Base-by-base conservation (phyloP, 306 rosid genomes). In the Cicer cuneatum region DNA sequence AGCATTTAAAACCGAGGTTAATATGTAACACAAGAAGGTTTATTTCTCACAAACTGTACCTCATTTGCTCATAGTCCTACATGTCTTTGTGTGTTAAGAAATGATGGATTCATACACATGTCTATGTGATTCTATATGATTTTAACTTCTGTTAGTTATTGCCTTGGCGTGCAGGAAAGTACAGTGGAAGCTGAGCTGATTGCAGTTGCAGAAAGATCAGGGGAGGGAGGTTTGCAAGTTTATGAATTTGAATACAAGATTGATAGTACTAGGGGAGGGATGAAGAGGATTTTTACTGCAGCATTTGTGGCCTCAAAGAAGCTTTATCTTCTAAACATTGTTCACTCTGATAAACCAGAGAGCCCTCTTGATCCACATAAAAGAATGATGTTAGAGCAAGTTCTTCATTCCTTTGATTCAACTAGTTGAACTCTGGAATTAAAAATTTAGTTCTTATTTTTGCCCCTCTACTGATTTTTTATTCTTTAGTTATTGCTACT, bases 301-400 rank as follows among this genome's bases (percentile, higher is more conserved):
- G 98, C 89, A 78, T 93, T 93, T 81, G 98, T 93, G 66, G 84
- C 90, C 61, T 91, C 90, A 61, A 89, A 88, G 90, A 91, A 89
- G 83, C 96, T 93, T 70, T 91, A 93, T 81, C 89, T 93, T 72
- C 83, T 93, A 11, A 91, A 93, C 60, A 86, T 93, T 69, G 45
- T 72, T 82, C 87, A 89, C 83, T 88, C 94, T 10, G 98, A 91
- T 84, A 91, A 89, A 78, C 90, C 94, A 24, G 97, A 93, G 76
- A 88, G 74, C 54, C 96, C 98, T 52, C 91, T 93, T 33, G 86
- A 86, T 46, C 64, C 79, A 15, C 84, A 83, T 39, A 76, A 81
- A 48, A 76, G 85, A 81, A 38, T 56, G 49, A 40, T 81, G 53
- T 71, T 81, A 71, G 85, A 81, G 39, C 81, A 81, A 71, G 85